A percentile compares a stretch with the other conserved stretches of the same genome.
phyloP scores from a whole-genome alignment of 805 yeast genomes.

The Pichia phayaonensis region DNA sequence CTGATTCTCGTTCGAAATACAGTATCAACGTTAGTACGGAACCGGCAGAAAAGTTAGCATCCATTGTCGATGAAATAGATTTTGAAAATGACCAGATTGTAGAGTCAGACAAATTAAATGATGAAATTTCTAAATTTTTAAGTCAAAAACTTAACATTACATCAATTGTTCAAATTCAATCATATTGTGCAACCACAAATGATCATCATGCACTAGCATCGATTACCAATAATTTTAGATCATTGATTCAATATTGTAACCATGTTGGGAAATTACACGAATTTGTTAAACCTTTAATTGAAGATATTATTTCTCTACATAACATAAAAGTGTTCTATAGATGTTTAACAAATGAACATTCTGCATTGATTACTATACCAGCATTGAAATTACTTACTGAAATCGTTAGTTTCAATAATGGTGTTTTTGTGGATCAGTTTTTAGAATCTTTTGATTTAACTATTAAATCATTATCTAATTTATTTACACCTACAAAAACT shows the following conservation, averaged over 20 bases:
- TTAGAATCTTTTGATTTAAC: constrained; percentile 62
- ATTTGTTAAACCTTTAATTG: constrained; percentile 35
- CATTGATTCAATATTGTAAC: constrained; percentile 25
- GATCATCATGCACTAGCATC: constrained; percentile 45
- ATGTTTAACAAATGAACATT: constrained; percentile 48
- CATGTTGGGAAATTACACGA: constrained; percentile 15
- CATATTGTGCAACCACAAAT: constrained; percentile 37
- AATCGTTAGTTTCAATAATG: constrained; percentile 42
- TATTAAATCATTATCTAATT: constrained; percentile 51
- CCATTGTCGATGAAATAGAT: constrained; percentile 13
- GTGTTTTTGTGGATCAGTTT: constrained; percentile 48
- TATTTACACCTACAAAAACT: constrained; percentile 41
- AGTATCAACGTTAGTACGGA: constrained; percentile 5
- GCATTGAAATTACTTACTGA: constrained; percentile 48
- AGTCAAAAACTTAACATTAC: constrained; percentile 23
- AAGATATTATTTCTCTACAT: constrained; percentile 42
- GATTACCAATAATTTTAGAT: constrained; percentile 35
- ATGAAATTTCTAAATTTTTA: constrained; percentile 24
- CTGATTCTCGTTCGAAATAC: constrained; percentile 1
- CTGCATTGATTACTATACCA: constrained; percentile 52
- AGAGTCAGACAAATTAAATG: constrained; percentile 2
- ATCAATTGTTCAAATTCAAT: constrained; percentile 34
- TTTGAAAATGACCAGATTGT: neutral
- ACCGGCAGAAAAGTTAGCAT: constrained; percentile 12
- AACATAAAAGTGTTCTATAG: constrained; percentile 62